phyloP scores from a whole-genome alignment of 345 rosid species.

The Aegle marmelos region DNA sequence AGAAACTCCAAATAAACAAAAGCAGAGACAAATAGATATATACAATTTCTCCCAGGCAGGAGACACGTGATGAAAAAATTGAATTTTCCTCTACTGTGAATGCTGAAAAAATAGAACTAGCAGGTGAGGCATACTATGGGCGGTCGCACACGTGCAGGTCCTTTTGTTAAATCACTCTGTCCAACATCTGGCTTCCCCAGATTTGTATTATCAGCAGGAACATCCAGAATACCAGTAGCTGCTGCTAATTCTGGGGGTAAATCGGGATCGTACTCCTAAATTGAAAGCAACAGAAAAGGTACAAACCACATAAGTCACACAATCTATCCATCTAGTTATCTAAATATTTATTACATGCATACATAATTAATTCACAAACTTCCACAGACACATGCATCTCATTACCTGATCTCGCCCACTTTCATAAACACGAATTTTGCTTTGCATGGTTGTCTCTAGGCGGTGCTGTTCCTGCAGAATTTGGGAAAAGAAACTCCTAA shows the following conservation, averaged over 20 bases:
- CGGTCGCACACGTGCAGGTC: conserved; percentile 66
- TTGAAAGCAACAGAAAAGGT: conserved; percentile 18
- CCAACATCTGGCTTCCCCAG: conserved; percentile 55
- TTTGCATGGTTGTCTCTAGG: conserved; percentile 90
- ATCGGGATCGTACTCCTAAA: conserved; percentile 93
- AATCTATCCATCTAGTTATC: background rate
- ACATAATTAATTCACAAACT: background rate
- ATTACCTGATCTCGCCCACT: conserved; percentile 93
- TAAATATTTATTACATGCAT: background rate
- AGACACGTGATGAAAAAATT: background rate
- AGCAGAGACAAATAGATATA: background rate
- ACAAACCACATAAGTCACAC: background rate
- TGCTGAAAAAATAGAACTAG: conserved; percentile 9
- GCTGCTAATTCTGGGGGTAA: conserved; percentile 98
- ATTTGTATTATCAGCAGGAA: conserved; percentile 51
- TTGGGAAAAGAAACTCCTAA: conserved; percentile 22
- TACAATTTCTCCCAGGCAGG: background rate
- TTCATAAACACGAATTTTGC: conserved; percentile 98
- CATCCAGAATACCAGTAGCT: conserved; percentile 75
- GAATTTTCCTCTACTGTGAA: background rate
- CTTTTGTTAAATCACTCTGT: conserved; percentile 56
- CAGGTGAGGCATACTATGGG: conserved; percentile 59
- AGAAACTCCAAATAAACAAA: background rate
- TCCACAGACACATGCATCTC: conserved; percentile 11
- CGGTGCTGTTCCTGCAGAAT: conserved; percentile 81